A percentile compares a stretch with the other conserved stretches of the same genome.
These are phyloP conservation scores for Suillus subaureus DNA, from an alignment of 768 basidiomycete species.

Conservation along the genomic window DNA sequence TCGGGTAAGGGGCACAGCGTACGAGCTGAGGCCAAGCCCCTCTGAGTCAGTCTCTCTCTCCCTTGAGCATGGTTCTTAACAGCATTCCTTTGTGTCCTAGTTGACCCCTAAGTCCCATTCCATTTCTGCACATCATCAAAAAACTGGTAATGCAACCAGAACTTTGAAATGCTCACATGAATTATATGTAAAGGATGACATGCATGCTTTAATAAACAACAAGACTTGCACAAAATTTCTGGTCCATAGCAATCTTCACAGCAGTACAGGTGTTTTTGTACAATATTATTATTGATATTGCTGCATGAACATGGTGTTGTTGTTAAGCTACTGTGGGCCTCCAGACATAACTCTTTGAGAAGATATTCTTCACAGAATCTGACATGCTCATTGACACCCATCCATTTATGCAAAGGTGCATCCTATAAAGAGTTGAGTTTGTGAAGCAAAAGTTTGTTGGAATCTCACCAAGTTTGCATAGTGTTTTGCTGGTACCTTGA, in stretches of 20 bases:
- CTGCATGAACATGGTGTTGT: no score
- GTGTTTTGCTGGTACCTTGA: neutral
- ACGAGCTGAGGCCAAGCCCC: no score
- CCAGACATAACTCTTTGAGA: no score
- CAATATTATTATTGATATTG: no score
- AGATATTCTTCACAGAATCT: neutral
- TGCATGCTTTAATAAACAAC: constrained; percentile 10
- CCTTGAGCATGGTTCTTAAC: no score
- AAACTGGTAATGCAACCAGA: neutral
- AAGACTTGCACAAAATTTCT: constrained; percentile 9
- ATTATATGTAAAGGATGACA: constrained; percentile 19
- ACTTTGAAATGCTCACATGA: constrained; percentile 7
- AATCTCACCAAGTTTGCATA: neutral
- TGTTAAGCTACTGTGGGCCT: no score
- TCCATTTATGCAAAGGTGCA: constrained; percentile 3
- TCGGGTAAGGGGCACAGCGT: no score
- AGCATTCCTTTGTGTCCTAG: constrained; percentile 20
- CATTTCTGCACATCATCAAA: constrained; percentile 18
- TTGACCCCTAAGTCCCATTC: constrained; percentile 21
- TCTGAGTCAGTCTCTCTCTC: no score
- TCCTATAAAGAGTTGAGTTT: neutral
- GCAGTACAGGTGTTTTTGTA: no score
- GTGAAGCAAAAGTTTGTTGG: neutral
- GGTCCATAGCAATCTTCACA: constrained; percentile 17
- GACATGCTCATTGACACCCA: neutral